A percentile compares a stretch with the other conserved stretches of the same genome.
Evolutionary conservation across 2,329 filamentous ascomycete genomes (phyloP).

Genomic region (Verticillium nubilum): DNA sequence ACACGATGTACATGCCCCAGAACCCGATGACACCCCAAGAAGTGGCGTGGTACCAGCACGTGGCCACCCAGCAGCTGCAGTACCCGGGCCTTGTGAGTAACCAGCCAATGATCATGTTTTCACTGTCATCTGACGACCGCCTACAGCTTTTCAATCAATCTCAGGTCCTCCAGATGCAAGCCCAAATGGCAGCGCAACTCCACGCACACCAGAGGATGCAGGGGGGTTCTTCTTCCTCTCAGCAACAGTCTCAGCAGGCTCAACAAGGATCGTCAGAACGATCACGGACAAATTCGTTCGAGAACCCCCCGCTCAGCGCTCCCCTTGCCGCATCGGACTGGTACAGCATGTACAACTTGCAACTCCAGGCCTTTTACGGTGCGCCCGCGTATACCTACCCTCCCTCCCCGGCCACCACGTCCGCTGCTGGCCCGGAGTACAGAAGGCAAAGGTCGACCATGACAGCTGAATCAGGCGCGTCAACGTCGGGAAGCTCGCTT

Average conservation of each 20-base stretch:
- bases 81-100: constrained; percentile 21
- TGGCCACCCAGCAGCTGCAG: constrained; percentile 27
- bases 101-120: constrained; percentile 9
- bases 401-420: constrained; percentile 45
- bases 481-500: constrained; percentile 47
- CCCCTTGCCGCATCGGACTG: constrained; percentile 49
- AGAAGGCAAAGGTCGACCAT: constrained; percentile 50
- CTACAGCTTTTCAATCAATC: constrained; percentile 13
- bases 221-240: constrained; percentile 3
- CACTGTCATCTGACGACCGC: constrained; percentile 9
- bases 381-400: constrained; percentile 49
- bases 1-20: constrained; percentile 36
- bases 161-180: constrained; percentile 13
- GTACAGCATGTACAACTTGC: constrained; percentile 43
- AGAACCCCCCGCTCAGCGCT: constrained; percentile 51
- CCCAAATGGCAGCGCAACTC: constrained; percentile 11
- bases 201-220: constrained; percentile 10
- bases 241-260: constrained; percentile 25
- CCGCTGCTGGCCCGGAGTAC: constrained; percentile 41
- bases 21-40: constrained; percentile 40
- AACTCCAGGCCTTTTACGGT: constrained; percentile 38
- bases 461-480: constrained; percentile 40
- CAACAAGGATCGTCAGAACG: constrained; percentile 41
- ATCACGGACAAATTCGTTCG: constrained; percentile 58
- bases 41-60: constrained; percentile 36